Evolutionary conservation across 1,139 yeast genomes (phyloP).

Genomic region (Protomyces inouyei): DNA sequence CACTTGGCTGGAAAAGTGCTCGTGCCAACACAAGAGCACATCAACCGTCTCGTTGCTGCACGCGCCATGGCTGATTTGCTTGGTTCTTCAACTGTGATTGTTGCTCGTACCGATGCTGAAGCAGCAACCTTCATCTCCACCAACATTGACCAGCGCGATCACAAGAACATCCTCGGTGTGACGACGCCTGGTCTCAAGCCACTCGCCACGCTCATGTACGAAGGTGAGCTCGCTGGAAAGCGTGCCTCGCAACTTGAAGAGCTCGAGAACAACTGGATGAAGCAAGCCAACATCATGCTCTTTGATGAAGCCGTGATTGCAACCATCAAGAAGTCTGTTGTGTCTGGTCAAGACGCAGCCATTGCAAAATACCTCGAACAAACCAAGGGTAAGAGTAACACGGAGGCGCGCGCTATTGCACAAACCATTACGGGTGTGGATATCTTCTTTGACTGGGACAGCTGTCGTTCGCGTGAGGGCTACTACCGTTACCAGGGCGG

Average conservation of each 20-base stretch:
- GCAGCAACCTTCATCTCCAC: conserved; percentile 94
- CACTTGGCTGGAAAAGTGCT: conserved; percentile 96
- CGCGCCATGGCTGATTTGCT: conserved; percentile 94
- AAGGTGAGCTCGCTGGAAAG: conserved; percentile 71
- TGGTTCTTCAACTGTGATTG: conserved; percentile 77
- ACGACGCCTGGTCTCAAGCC: conserved; percentile 78
- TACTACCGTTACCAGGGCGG: conserved; percentile 96
- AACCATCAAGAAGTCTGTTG: conserved; percentile 58
- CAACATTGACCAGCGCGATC: conserved; percentile 91
- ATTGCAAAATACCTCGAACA: conserved; percentile 45
- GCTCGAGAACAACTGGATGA: conserved; percentile 79
- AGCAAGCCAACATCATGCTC: conserved; percentile 76
- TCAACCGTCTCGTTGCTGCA: conserved; percentile 86
- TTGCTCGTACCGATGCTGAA: conserved; percentile 96
- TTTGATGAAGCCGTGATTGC: conserved; percentile 90
- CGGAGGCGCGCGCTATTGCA: conserved; percentile 76
- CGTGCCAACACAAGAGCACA: conserved; percentile 96
- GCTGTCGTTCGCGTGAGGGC: conserved; percentile 94
- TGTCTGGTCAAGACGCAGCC: conserved; percentile 59
- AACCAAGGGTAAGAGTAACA: conserved; percentile 66
- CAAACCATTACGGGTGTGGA: conserved; percentile 74
- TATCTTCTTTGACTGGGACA: conserved; percentile 91
- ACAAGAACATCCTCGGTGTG: conserved; percentile 83
- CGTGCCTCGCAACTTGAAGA: conserved; percentile 65
- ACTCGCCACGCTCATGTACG: conserved; percentile 70